Evolutionary conservation across 75 land plant species (phyloP), one percentile per base, ranked within the genome.

Genomic region (Azolla pinnata): DNA sequence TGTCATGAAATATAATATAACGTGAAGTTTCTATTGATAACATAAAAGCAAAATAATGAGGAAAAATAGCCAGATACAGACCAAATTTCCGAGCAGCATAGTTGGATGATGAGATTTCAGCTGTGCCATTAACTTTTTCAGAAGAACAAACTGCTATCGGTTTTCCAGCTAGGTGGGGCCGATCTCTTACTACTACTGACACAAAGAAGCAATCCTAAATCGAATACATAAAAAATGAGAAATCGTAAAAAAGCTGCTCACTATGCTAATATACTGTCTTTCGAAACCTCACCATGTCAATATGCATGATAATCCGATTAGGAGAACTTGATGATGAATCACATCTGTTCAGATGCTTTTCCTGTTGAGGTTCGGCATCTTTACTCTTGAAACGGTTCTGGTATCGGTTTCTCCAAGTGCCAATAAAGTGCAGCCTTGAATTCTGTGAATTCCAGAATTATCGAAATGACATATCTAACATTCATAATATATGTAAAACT

Each of bases 21-120:
- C 49, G 2, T 52, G 2, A 1, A 24, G 29, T 52, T 47, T 47
- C 7, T 12, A 47, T 47, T 3, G 50, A 47, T 9, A 9, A 12
- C 18, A 52, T 27, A 52, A 26, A 27, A 52, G 14, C 29, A 19
- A 3, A 23, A 52, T 14, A 46, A 46, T 2, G n/a, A n/a, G 4
- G 27, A 2, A 1, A 28, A 45, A n/a, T 26, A 31, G 23, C 56
- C 40, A 53, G 54, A 45, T 55, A 57, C 67, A 32, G 27, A 95
- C 99, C 99, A 82, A 64, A 86, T 62, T 56, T 64, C 34, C 99
- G 72, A 35, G 99, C 99, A 62, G 86, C 85, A 69, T 95, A 95
- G 57, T 95, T 95, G 62, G 99, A 97, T 54, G 99, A 95, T 29
- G 99, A 95, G 46, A 95, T 95, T 75, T 95, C 99, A 51, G 88